A percentile compares a stretch with the other conserved stretches of the same genome.
These are phyloP conservation scores for Fraxinus dipetala DNA, from an alignment of 305 asterid genomes.

Conservation along the genomic window DNA sequence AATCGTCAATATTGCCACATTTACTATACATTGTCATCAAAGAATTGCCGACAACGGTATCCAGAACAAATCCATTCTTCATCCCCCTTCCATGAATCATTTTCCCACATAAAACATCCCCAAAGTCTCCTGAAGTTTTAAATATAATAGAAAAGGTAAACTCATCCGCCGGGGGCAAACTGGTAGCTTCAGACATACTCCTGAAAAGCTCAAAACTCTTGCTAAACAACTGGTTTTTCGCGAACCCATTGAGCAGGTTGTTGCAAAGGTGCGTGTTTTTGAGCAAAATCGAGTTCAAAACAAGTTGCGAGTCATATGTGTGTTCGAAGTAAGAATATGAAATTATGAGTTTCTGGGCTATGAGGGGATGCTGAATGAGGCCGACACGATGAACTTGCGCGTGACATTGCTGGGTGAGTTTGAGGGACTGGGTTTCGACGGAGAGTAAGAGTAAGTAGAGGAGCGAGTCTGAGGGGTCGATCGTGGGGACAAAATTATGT, in stretches of 20 bases:
- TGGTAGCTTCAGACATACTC: slow-evolving; percentile 35
- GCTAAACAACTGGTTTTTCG: slow-evolving; percentile 30
- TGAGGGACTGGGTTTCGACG: slow-evolving; percentile 36
- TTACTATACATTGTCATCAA: slow-evolving; percentile 54
- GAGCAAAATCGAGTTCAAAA: slow-evolving; percentile 39
- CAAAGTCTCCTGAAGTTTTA: slow-evolving; percentile 42
- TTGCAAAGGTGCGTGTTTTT: slow-evolving; percentile 53
- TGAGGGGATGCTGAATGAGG: slow-evolving; percentile 45
- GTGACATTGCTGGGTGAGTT: slow-evolving; percentile 42
- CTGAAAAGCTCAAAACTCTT: slow-evolving; percentile 49
- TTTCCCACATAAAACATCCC: slow-evolving; percentile 39
- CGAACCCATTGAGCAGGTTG: slow-evolving; percentile 58
- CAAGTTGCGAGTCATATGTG: slow-evolving; percentile 33
- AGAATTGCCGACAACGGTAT: slow-evolving; percentile 60
- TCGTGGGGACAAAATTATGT: slow-evolving; percentile 23
- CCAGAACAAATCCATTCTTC: slow-evolving; percentile 45
- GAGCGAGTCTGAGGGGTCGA: slow-evolving; percentile 34
- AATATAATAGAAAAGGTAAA: slow-evolving; percentile 53
- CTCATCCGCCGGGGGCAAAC: slow-evolving; percentile 45
- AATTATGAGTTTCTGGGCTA: slow-evolving; percentile 64
- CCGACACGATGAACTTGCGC: slow-evolving; percentile 45
- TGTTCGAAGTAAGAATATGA: slow-evolving; percentile 38
- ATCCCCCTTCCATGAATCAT: slow-evolving; percentile 45
- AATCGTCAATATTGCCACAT: slow-evolving; percentile 38
- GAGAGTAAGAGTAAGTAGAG: slow-evolving; percentile 41